Evolutionary conservation across 352 stramenopile genomes (phyloP), one percentile per base, ranked within the genome.

Genomic region (Pythium utonaiense): DNA sequence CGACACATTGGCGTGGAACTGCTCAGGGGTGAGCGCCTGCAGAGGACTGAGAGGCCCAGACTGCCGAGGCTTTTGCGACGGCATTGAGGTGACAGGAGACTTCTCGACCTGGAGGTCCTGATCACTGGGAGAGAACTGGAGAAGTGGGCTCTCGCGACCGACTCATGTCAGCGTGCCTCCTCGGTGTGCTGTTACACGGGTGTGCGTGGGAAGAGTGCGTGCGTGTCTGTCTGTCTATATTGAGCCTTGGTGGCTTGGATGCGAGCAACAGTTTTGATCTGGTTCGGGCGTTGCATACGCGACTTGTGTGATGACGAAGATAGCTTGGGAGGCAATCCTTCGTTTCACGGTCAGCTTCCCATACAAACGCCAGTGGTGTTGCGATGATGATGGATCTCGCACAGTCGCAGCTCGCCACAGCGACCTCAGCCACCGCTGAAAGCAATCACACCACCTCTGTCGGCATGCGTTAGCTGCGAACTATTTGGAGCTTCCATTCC

Each of bases 1-100:
- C 7, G 69, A 53, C 5, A 73, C 25, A 36, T 62, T 66, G 9
- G 58, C 67, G 41, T 74, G 66, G 50, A 73, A 66, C 57, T 69
- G 47, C 38, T 73, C 59, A 8, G 70, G 67, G 13, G 53, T 67
- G 16, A 67, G 60, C 27, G 51, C 44, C 40, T 61, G 51, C 3
- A 66, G 44, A 13, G 48, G 52, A 17, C 52, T 60, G 22, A 28
- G 21, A 13, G 21, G n/a, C 17, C 16, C 30, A 31, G 44, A 41
- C 31, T 31, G 27, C 6, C 38, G 19, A 9, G 49, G 22, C 33
- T 66, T 60, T 52, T 60, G 49, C 16, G n/a, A 34, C 0, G 40
- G 34, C 58, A 59, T 59, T 5, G 38, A 17, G 21, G 14, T 22
- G n/a, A 34, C 21, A 36, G 34, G 14, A 16, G n/a, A 47, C 13